Evolutionary conservation across 257 asterid species (phyloP).

Genomic region (Nicotiana undulata): DNA sequence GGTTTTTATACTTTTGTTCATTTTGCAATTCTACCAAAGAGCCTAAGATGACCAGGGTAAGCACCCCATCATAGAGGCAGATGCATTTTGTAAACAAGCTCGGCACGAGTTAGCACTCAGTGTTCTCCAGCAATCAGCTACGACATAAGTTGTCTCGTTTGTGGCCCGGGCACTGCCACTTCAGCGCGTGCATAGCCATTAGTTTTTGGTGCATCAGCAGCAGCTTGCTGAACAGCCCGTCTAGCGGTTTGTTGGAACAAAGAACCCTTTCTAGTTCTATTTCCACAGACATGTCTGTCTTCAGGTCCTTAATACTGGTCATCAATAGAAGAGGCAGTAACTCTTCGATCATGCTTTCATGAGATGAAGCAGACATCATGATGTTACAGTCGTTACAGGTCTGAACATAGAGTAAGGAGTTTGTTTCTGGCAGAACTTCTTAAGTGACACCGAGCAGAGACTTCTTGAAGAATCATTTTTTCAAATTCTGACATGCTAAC

Average conservation of each 20-base stretch:
- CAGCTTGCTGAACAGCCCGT: slow-evolving; percentile 26
- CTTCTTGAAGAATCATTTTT: too few species aligned
- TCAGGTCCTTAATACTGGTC: slow-evolving; percentile 35
- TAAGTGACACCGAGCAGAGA: too few species aligned
- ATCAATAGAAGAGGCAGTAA: too few species aligned
- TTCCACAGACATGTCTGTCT: slow-evolving; percentile 30
- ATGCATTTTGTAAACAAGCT: too few species aligned
- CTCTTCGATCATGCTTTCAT: too few species aligned
- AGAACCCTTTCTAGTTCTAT: slow-evolving; percentile 19
- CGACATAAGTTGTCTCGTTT: slow-evolving; percentile 33
- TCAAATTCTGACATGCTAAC: too few species aligned
- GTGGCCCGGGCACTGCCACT: slow-evolving; percentile 10
- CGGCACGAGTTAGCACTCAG: slow-evolving; percentile 24
- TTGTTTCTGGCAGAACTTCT: too few species aligned
- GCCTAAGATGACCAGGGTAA: slow-evolving; percentile 24
- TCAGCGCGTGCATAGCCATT: slow-evolving; percentile 24
- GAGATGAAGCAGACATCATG: too few species aligned
- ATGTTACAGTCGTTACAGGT: too few species aligned
- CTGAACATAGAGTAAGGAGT: too few species aligned
- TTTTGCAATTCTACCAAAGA: too few species aligned
- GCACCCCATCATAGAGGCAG: slow-evolving; percentile 30
- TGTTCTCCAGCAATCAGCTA: slow-evolving; percentile 40
- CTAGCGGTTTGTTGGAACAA: slow-evolving; percentile 23
- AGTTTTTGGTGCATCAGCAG: slow-evolving; percentile 18
- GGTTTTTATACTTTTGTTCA: too few species aligned